Evolutionary conservation across 2,329 filamentous ascomycete species (phyloP).

Genomic region (Colletotrichum filicis): DNA sequence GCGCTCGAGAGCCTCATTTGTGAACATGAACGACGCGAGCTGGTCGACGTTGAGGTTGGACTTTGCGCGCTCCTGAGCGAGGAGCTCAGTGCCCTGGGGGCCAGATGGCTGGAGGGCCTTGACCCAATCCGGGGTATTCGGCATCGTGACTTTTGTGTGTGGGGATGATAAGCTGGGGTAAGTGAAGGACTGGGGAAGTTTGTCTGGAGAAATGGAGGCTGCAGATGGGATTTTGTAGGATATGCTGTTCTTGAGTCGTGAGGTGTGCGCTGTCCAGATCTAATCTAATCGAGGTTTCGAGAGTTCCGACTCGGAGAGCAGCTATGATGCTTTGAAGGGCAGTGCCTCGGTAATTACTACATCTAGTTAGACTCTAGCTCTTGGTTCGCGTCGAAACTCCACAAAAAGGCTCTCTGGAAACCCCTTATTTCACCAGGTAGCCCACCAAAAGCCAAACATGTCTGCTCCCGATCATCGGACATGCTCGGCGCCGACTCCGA

Average conservation of each 20-base stretch:
- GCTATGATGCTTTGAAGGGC: constrained; percentile 21
- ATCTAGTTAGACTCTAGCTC: constrained; percentile 17
- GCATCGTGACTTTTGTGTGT: constrained; percentile 18
- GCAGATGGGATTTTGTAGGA: constrained; percentile 20
- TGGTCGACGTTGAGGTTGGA: constrained; percentile 75
- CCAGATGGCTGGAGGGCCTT: constrained; percentile 54
- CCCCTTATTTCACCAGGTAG: background rate
- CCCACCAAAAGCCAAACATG: constrained; percentile 1
- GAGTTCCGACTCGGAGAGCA: constrained; percentile 20
- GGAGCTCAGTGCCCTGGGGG: constrained; percentile 76
- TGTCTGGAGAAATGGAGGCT: constrained; percentile 2
- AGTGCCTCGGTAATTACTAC: constrained; percentile 27
- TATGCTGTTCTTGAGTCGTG: background rate
- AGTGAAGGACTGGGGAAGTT: background rate
- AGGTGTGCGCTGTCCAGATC: constrained; percentile 17
- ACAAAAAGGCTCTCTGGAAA: background rate
- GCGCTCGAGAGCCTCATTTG: constrained; percentile 70
- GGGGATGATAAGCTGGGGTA: background rate
- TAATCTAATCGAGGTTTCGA: constrained; percentile 18
- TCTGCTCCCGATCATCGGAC: constrained; percentile 27
- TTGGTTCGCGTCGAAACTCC: constrained; percentile 13
- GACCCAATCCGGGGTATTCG: constrained; percentile 38
- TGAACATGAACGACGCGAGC: constrained; percentile 76
- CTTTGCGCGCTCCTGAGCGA: constrained; percentile 74
- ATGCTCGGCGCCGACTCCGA: constrained; percentile 11